Conservation (phyloP, 345 rosid species). For the Rhodamnia argentea region DNA sequence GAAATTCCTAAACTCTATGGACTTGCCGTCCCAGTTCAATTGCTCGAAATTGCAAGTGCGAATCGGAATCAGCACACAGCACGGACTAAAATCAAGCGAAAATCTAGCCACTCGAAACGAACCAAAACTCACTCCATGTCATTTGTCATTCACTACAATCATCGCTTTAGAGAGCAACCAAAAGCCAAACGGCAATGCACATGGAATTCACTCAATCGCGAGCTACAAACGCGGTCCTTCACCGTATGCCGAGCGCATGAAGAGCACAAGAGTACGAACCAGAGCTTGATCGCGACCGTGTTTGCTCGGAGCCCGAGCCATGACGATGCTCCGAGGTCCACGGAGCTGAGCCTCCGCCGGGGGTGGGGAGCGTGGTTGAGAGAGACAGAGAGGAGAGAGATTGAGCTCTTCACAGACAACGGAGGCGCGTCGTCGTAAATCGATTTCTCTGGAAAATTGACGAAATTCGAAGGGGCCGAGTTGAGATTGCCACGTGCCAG, state of each 20-base stretch:
- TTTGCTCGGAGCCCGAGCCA: conserved; percentile 40
- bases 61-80: no score
- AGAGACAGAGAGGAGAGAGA: neutral
- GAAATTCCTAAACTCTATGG: neutral
- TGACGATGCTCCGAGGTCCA: neutral
- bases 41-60: neutral
- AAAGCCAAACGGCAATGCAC: neutral
- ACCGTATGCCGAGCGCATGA: neutral
- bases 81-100: neutral
- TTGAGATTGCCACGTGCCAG: neutral
- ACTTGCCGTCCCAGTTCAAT: neutral
- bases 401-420: neutral
- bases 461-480: neutral
- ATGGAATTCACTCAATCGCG: neutral
- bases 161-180: neutral
- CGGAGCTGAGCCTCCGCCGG: neutral
- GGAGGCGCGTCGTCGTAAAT: neutral
- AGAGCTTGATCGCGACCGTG: conserved; percentile 58
- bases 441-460: neutral
- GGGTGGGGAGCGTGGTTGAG: neutral
- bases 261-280: conserved; percentile 16
- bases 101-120: neutral
- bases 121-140: neutral
- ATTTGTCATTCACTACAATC: neutral
- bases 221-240: neutral